Base-by-base conservation (phyloP, 2,329 filamentous ascomycete species). In the Neobulgaria alba region DNA sequence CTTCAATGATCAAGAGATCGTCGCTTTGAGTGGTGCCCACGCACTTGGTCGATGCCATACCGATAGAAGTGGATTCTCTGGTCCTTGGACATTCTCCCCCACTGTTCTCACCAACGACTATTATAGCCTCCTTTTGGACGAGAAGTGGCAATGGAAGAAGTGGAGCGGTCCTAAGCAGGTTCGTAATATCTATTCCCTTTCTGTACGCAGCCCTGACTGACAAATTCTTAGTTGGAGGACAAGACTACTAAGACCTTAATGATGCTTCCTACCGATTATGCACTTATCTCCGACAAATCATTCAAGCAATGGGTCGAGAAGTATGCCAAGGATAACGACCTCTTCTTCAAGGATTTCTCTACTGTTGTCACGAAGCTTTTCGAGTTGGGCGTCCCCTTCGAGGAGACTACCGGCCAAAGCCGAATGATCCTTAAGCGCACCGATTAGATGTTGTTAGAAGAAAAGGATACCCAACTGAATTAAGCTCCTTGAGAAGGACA, bases 251-350 rank as follows among this genome's bases (percentile, higher is more conserved):
- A 94, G 76, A 73, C 74, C 31, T 69, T 96, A 56, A 96, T 98
- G 92, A 96, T 98, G 90, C 71, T 98, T 64, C 92, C 92, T 39
- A 84, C 87, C 51, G 90, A 98, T 60, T 79, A 93, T 67, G 83
- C 82, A 42, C 72, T 96, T 42, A 68, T 94, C 59, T 77, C 89
- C 68, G 90, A 96, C 68, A 90, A 90, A 75, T 72, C 71, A 52
- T 93, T 96, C 73, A 79, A 75, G 67, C 69, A 76, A 59, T 80
- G 76, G 57, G 85, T 90, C 20, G 79, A 94, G 65, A 78, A 81
- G 63, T 96, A 95, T 62, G 89, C 90, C 58, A 86, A 86, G 72
- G 86, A 95, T 67, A 86, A 85, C 63, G 84, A 88, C 42, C 70
- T 71, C 38, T 98, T 95, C 77, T 96, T 96, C 77, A 82, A 82